Conservation (phyloP, 768 basidiomycete genomes). For the Dictyophora rubrovolvata region DNA sequence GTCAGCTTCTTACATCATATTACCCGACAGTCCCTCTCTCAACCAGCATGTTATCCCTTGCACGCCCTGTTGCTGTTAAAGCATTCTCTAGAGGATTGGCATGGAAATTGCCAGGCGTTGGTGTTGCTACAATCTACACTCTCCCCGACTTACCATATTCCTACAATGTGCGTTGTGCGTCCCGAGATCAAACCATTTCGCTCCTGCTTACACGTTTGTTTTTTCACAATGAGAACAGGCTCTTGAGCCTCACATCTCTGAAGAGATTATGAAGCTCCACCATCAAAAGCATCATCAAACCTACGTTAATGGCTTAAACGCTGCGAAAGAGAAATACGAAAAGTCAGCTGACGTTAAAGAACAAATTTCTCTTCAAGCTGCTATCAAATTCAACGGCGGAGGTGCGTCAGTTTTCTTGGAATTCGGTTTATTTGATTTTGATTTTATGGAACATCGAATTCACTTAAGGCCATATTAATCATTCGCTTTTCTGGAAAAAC, state of each 20-base stretch:
- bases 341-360: constrained; percentile 37
- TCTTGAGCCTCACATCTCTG: constrained; percentile 85
- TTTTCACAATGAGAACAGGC: constrained; percentile 36
- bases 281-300: constrained; percentile 85
- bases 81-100: constrained; percentile 32
- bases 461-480: constrained; percentile 76
- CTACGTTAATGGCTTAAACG: constrained; percentile 92
- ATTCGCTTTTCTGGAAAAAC: constrained; percentile 97
- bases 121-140: constrained; percentile 46
- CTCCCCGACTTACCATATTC: constrained; percentile 72
- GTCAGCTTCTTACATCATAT: not conserved
- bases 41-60: constrained; percentile 34
- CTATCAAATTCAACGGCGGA: constrained; percentile 90
- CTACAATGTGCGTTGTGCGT: constrained; percentile 48
- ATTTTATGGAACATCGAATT: not conserved
- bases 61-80: constrained; percentile 37
- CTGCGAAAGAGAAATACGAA: constrained; percentile 73
- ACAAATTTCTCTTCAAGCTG: constrained; percentile 76
- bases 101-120: not conserved
- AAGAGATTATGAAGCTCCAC: constrained; percentile 90
- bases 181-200: not conserved
- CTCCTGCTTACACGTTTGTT: not conserved
- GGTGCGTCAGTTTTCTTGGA: too few species aligned
- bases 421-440: not conserved
- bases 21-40: not conserved